Percentiles rank a stretch among this genome's conserved stretches.
These are phyloP conservation scores for Entelexis sorbosivorans DNA, from an alignment of 1,139 yeast species.

Conservation along the genomic window DNA sequence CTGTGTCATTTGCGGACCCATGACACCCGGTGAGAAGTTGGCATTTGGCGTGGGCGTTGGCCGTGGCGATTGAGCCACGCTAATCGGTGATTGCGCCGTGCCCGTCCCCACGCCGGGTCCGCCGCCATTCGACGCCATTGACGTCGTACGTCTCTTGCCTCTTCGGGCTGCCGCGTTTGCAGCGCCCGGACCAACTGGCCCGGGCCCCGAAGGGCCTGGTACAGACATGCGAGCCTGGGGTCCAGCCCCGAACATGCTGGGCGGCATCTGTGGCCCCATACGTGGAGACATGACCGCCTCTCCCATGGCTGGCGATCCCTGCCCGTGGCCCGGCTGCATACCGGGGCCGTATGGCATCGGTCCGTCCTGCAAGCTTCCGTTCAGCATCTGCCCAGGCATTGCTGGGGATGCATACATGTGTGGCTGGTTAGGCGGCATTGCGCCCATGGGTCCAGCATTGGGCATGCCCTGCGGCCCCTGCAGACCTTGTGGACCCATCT, in stretches of 20 bases:
- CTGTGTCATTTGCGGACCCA: neutral
- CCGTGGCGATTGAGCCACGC: slow-evolving; percentile 4
- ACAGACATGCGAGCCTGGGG: neutral
- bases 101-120: neutral
- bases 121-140: neutral
- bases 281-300: neutral
- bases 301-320: neutral
- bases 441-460: slow-evolving; percentile 2
- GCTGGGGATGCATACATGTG: neutral
- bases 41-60: slow-evolving; percentile 8
- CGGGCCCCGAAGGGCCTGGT: neutral
- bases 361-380: neutral
- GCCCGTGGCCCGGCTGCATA: neutral
- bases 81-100: neutral
- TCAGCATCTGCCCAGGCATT: slow-evolving; percentile 1
- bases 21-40: slow-evolving; percentile 3
- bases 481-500: neutral
- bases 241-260: neutral
- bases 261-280: slow-evolving; percentile 6
- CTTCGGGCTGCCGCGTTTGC: neutral
- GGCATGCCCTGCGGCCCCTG: neutral
- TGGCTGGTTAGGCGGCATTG: neutral
- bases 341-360: neutral
- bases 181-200: neutral
- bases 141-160: neutral